Percentiles rank a stretch among this genome's conserved stretches.
Evolutionary conservation across 768 basidiomycete species (phyloP).

Genomic region (Boletus tomentosulus): DNA sequence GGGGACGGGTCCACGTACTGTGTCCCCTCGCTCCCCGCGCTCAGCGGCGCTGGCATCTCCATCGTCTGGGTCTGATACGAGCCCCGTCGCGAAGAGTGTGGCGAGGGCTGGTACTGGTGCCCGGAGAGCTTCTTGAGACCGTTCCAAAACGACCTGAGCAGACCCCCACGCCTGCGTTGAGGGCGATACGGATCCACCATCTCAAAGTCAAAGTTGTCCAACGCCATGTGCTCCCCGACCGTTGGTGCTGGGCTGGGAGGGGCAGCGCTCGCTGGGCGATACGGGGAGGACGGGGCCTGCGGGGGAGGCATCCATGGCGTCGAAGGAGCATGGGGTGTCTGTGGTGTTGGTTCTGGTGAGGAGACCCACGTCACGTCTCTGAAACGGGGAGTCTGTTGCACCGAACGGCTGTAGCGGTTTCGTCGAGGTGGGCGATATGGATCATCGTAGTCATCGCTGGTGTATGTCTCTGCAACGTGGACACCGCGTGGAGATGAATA

Average conservation of each 20-base stretch:
- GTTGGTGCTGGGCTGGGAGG: conserved; percentile 23
- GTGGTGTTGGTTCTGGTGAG: conserved; percentile 13
- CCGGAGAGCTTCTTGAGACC: conserved; percentile 31
- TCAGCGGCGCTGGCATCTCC: conserved; percentile 3
- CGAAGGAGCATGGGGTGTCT: conserved; percentile 5
- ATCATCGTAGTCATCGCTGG: conserved; percentile 7
- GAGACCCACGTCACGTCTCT: conserved; percentile 25
- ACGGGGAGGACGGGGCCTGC: conserved; percentile 10
- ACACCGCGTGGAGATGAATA: conserved; percentile 23
- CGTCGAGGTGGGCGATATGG: conserved; percentile 10
- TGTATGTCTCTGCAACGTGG: conserved; percentile 18
- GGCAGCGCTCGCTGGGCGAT: conserved; percentile 7
- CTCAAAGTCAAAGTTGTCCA: conserved; percentile 17
- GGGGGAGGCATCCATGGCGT: conserved; percentile 4
- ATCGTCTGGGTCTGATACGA: conserved; percentile 3
- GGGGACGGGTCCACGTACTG: conserved; percentile 17
- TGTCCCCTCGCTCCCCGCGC: conserved; percentile 4
- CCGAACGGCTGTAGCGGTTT: conserved; percentile 21
- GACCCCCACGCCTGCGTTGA: conserved; percentile 7
- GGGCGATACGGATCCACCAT: conserved; percentile 5
- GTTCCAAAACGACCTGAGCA: conserved; percentile 31
- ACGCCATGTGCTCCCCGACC: conserved; percentile 28
- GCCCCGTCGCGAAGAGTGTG: neutral
- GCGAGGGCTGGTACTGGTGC: conserved; percentile 4
- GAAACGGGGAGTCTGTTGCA: conserved; percentile 18